phyloP scores from a whole-genome alignment of 495 filamentous ascomycete genomes.

The Penicillium crystallinum region DNA sequence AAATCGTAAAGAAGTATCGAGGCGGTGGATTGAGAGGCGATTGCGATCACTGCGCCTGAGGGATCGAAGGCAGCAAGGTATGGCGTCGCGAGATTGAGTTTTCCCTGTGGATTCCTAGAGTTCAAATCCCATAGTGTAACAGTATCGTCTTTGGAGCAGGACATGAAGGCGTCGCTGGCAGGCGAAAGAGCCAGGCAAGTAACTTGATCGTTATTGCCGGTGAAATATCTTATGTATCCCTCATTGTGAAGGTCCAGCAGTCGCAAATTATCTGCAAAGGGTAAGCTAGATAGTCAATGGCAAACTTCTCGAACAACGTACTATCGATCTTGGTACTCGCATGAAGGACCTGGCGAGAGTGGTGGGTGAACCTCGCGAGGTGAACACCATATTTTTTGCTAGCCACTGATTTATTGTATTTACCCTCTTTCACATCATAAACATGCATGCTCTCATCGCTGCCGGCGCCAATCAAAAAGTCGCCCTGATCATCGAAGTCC shows the following conservation, averaged over 20 bases:
- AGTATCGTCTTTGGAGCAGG: conserved; percentile 81
- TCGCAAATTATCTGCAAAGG: conserved; percentile 63
- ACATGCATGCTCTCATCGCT: conserved; percentile 92
- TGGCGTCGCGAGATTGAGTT: conserved; percentile 68
- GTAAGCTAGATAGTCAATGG: not conserved
- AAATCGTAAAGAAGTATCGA: conserved; percentile 86
- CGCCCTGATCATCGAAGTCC: conserved; percentile 93
- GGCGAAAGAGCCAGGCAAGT: conserved; percentile 63
- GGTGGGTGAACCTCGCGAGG: conserved; percentile 89
- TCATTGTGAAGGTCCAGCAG: conserved; percentile 94
- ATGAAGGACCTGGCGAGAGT: conserved; percentile 82
- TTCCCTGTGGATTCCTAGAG: conserved; percentile 68
- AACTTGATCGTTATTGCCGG: conserved; percentile 76
- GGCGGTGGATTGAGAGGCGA: conserved; percentile 73
- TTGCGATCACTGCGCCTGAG: conserved; percentile 82
- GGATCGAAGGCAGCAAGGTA: conserved; percentile 84
- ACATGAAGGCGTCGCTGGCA: conserved; percentile 83
- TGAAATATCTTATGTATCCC: conserved; percentile 90
- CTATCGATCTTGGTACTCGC: conserved; percentile 88
- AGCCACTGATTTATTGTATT: conserved; percentile 74
- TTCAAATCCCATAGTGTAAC: conserved; percentile 80
- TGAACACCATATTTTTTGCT: conserved; percentile 93
- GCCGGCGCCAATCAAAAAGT: conserved; percentile 78
- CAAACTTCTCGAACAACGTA: conserved; percentile 15
- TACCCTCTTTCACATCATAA: conserved; percentile 86